Base-by-base conservation (phyloP, 306 rosid species). In the Psophocarpus tetragonolobus region DNA sequence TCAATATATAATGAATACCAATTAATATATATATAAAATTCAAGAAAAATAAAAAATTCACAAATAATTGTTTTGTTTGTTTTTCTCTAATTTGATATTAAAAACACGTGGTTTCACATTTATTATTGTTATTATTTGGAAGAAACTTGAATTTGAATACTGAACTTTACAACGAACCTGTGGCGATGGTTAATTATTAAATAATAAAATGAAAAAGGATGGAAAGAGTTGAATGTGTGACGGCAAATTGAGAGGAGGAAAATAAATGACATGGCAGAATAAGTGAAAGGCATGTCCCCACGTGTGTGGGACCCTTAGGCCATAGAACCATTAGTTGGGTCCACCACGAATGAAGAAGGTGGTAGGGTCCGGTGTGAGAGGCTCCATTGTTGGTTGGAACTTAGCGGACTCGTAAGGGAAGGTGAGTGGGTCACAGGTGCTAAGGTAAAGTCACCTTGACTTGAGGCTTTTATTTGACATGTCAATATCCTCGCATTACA, bases 361-460 rank as follows among this genome's bases (percentile, higher is more conserved):
- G 73, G 73, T 64, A 0, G 8, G 57, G 24, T 63, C 62, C 57
- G 87, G 77, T 53, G 81, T 18, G 35, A 50, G 75, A 67, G 71
- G 17, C 85, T 74, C 81, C 3, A 74, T 80, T 77, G 90, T 84
- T 87, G 90, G 93, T 82, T 80, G 58, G 66, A 15, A 75, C 78
- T 82, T 64, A 75, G 57, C 14, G 72, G 64, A 56, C 67, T 53
- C 54, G 13, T 85, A 45, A 61, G 51, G 57, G 80, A 68, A 72
- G 50, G 48, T 64, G 86, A 8, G 81, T 56, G 87, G 88, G 87
- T 48, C 85, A 66, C 64, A 54, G 21, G 29, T 33, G 4, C 29
- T 20, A 50, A 48, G 42, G 72, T 17, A 69, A 41, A 51, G 61
- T 20, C 17, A 61, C 51, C 61, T 39, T 76, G 26, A 60, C 73